A percentile compares a stretch with the other conserved stretches of the same genome.
Conservation (phyloP, 2,329 filamentous ascomycete genomes). For the Neonectria faginata region DNA sequence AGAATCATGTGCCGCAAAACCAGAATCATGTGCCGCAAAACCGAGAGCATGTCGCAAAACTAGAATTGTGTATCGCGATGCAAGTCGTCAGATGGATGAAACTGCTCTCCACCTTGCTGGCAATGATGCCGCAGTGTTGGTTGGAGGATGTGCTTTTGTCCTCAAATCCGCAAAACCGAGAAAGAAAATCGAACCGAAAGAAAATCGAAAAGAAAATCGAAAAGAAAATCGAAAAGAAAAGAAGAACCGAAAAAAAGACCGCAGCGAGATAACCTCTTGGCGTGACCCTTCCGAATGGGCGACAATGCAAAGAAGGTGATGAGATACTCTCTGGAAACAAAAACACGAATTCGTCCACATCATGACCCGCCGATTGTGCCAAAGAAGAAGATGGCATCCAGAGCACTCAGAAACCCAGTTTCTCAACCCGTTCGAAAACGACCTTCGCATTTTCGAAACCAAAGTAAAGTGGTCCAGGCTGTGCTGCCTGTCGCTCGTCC, state of each 20-base stretch:
- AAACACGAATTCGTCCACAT: not conserved
- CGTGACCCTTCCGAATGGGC: not conserved
- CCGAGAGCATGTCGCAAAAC: not conserved
- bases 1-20: not conserved
- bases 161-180: not conserved
- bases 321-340: not conserved
- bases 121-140: not conserved
- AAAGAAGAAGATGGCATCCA: not conserved
- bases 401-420: not conserved
- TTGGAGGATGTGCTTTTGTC: not conserved
- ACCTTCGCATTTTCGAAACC: slow-evolving; percentile 18
- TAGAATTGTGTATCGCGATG: not conserved
- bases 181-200: not conserved
- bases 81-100: not conserved
- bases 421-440: not conserved
- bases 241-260: too few relatives aligned
- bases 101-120: not conserved
- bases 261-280: not conserved
- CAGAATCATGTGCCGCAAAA: not conserved
- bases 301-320: not conserved
- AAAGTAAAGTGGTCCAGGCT: not conserved
- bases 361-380: not conserved
- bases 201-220: too few relatives aligned
- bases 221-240: too few relatives aligned
- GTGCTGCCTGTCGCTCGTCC: slow-evolving; percentile 25